phyloP scores from a whole-genome alignment of 169 alveolate species.

The Plasmodium vinckei region DNA sequence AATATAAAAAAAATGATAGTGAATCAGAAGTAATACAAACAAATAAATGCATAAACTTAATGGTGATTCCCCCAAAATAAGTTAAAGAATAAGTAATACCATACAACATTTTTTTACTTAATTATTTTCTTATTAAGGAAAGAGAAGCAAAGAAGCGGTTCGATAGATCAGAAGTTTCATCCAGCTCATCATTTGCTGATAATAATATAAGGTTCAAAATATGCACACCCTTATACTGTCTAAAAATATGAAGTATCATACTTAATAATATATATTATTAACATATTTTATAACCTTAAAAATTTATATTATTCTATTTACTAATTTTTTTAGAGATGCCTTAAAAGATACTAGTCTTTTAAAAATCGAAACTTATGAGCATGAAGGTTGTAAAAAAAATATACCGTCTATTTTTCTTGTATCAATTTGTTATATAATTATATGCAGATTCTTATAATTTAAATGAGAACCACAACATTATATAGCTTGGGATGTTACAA shows the following conservation, averaged over 20 bases:
- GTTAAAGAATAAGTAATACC: background rate
- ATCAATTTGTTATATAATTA: too few species aligned
- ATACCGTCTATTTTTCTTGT: too few species aligned
- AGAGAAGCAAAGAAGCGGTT: slow-evolving; percentile 12
- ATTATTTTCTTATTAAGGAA: slow-evolving; percentile 14
- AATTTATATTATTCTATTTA: background rate
- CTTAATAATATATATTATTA: too few species aligned
- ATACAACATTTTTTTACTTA: background rate
- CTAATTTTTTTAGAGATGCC: slow-evolving; percentile 18
- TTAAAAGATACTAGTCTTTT: slow-evolving; percentile 8
- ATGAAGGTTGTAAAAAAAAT: slow-evolving; percentile 27
- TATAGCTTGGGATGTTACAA: too few species aligned
- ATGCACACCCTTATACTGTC: background rate
- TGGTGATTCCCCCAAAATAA: background rate
- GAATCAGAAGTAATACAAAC: background rate
- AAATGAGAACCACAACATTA: too few species aligned
- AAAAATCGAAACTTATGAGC: slow-evolving; percentile 13
- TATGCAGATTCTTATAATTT: too few species aligned
- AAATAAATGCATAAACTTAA: too few species aligned
- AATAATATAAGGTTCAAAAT: slow-evolving; percentile 17
- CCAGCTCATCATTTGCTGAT: slow-evolving; percentile 1
- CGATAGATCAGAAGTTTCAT: slow-evolving; percentile 4
- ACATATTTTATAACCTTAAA: too few species aligned
- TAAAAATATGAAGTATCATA: too few species aligned
- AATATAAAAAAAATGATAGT: background rate